Evolutionary conservation across 805 yeast species (phyloP), one percentile per base, ranked within the genome.

Genomic region (Wickerhamiella kazuoi): DNA sequence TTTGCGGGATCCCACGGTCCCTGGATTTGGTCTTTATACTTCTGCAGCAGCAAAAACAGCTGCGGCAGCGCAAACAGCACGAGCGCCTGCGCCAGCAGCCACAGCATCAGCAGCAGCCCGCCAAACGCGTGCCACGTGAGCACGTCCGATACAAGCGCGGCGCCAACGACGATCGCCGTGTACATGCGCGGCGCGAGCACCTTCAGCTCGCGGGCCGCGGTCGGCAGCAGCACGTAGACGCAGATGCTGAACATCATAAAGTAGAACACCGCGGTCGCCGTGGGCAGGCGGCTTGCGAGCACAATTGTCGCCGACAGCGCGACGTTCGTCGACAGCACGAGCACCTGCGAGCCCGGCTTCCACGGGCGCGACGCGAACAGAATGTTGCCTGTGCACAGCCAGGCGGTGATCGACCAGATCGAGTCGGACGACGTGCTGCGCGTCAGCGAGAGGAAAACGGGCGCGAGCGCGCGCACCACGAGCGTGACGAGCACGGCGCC

Each of bases 1-100:
- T 70, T 74, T 4, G 93, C 94, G 1, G 79, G 73, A 54, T 82
- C 94, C 94, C 94, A 82, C 1, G 94, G 94, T 0, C 94, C 94
- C 55, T 79, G 86, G 38, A 82, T 62, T 55, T 81, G 94, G 53
- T 63, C 80, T 56, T 82, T 82, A 54, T 81, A 81, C 55, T 72
- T 70, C 52, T 82, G 94, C 30, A 83, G 60, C 23, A 66, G 67
- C 36, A 81, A 57, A 49, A 81, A 77, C 59, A 81, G 76, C 37
- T 67, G 64, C 2, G 94, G 94, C 18, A 81, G 67, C 1, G 71
- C 61, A 7, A 78, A 57, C 2, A 65, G 55, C 1, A 80, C 68
- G 31, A 62, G 51, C 0, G 64, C 47, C 41, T 74, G 74, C 4
- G 69, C 51, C 1, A 59, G 38, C 2, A 67, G 21, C 80, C 87